These are phyloP conservation scores for Dactylonectria macrodidyma DNA, from an alignment of 2,329 filamentous ascomycete genomes.

Conservation along the genomic window DNA sequence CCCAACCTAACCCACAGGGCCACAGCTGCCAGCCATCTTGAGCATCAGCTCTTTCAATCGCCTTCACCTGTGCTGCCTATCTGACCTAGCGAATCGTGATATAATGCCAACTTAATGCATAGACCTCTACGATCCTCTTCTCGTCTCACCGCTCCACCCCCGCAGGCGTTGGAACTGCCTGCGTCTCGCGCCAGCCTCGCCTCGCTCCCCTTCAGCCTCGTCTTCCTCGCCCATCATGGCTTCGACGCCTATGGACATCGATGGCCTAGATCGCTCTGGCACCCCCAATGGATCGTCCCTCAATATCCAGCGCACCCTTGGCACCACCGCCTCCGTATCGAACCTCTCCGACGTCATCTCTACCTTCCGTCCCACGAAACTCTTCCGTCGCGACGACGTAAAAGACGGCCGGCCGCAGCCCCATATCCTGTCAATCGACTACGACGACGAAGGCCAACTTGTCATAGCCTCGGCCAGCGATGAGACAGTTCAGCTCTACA, in stretches of 20 bases:
- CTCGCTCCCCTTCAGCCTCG: background rate
- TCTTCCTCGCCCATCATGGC: conserved; percentile 56
- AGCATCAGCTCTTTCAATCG: background rate
- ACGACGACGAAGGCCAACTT: conserved; percentile 94
- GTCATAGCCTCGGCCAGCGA: conserved; percentile 93
- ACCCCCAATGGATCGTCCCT: conserved; percentile 60
- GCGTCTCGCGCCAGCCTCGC: background rate
- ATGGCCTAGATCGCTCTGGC: conserved; percentile 59
- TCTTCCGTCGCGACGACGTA: conserved; percentile 72
- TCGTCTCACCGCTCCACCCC: background rate
- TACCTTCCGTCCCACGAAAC: conserved; percentile 85
- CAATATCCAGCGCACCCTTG: conserved; percentile 66
- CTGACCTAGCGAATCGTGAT: background rate
- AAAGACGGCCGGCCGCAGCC: conserved; percentile 62
- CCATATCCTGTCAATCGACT: conserved; percentile 75
- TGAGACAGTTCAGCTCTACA: conserved; percentile 96
- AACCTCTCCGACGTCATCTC: conserved; percentile 85
- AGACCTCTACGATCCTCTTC: too few relatives aligned
- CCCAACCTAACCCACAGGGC: background rate
- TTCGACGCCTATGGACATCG: conserved; percentile 71
- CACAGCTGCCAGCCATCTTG: background rate
- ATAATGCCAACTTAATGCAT: background rate
- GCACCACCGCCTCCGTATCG: conserved; percentile 64
- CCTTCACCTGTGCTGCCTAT: background rate
- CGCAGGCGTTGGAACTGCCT: background rate